Evolutionary conservation across 2,329 filamentous ascomycete genomes (phyloP).

Genomic region (Colletotrichum chlorophyti): DNA sequence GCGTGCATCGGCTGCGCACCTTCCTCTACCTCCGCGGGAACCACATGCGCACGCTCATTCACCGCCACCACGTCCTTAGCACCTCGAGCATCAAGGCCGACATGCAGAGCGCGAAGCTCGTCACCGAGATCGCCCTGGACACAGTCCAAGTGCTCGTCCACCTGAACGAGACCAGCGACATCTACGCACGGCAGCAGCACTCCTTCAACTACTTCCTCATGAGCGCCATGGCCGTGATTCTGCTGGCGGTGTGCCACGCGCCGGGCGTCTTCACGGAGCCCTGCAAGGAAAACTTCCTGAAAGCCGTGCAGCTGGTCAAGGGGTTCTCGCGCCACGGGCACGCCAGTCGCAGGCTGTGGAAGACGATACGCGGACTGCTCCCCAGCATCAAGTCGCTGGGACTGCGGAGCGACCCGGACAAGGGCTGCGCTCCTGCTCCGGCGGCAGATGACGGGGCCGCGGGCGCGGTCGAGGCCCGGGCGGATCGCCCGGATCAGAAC

Average conservation of each 20-base stretch:
- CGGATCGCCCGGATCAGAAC: background rate
- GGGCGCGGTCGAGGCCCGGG: constrained; percentile 15
- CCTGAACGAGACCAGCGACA: constrained; percentile 42
- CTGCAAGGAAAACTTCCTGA: constrained; percentile 40
- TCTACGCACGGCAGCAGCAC: constrained; percentile 46
- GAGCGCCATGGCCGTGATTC: constrained; percentile 45
- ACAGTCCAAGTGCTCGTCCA: constrained; percentile 43
- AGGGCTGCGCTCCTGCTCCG: background rate
- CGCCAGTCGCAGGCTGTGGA: constrained; percentile 42
- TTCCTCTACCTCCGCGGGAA: constrained; percentile 53
- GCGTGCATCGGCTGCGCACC: constrained; percentile 48
- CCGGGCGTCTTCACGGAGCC: constrained; percentile 47
- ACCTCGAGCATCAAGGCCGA: constrained; percentile 43
- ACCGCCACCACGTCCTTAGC: constrained; percentile 49
- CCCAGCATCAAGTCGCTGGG: constrained; percentile 39
- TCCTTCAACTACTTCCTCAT: constrained; percentile 50
- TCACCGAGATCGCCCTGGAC: constrained; percentile 44
- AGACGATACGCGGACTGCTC: constrained; percentile 41
- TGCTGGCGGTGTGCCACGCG: constrained; percentile 52
- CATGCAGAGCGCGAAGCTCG: constrained; percentile 42
- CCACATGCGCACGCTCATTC: constrained; percentile 51
- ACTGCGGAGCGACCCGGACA: constrained; percentile 29
- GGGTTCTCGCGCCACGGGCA: constrained; percentile 40
- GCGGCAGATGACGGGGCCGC: constrained; percentile 10
- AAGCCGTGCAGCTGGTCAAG: constrained; percentile 40